phyloP scores from a whole-genome alignment of 2,329 filamentous ascomycete genomes.

The Fusarium metavorans region DNA sequence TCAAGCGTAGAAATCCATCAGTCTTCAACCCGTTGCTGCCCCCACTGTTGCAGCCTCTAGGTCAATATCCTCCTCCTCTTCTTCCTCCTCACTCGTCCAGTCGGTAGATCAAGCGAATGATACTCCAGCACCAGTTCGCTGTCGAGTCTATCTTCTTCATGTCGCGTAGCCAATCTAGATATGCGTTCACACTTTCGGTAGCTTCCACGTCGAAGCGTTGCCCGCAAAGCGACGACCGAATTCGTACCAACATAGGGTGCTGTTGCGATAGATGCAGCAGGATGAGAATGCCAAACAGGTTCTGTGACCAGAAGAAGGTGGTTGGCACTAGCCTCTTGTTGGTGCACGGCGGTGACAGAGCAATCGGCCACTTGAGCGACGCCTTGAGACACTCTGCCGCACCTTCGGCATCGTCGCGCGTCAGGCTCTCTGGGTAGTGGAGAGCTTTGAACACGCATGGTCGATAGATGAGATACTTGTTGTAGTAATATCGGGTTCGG shows the following conservation, averaged over 20 bases:
- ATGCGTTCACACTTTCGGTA: conserved; percentile 61
- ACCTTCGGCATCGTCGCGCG: conserved; percentile 64
- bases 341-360: conserved; percentile 66
- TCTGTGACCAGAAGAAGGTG: conserved; percentile 72
- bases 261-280: conserved; percentile 66
- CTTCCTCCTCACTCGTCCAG: conserved; percentile 43
- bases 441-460: conserved; percentile 71
- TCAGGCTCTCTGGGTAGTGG: conserved; percentile 66
- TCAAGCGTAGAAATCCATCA: not conserved
- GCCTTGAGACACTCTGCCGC: conserved; percentile 69
- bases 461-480: conserved; percentile 67
- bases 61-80: not conserved
- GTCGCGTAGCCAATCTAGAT: conserved; percentile 71
- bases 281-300: conserved; percentile 69
- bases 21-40: conserved; percentile 6
- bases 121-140: conserved; percentile 67
- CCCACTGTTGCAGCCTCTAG: not conserved
- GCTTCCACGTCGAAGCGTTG: conserved; percentile 63
- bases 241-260: conserved; percentile 61
- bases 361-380: conserved; percentile 70
- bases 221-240: conserved; percentile 62
- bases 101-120: conserved; percentile 61
- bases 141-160: conserved; percentile 66
- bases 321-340: conserved; percentile 70
- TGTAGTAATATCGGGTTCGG: conserved; percentile 69